Conservation (phyloP, 2,329 filamentous ascomycete genomes). For the Pezicula neosporulosa region DNA sequence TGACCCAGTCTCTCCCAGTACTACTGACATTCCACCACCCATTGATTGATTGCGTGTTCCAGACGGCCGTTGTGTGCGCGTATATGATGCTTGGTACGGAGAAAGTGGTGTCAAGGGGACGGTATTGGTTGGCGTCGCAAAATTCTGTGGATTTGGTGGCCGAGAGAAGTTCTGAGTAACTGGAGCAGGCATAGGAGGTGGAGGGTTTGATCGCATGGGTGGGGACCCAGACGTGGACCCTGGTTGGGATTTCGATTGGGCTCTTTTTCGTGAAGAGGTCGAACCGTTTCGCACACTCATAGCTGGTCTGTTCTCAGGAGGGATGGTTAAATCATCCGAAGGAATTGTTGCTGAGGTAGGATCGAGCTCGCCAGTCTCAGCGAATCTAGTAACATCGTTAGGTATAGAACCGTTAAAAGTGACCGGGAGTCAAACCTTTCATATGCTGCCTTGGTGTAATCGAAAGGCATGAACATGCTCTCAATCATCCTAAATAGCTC, state of each 20-base stretch:
- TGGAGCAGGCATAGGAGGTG: constrained; percentile 12
- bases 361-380: not conserved
- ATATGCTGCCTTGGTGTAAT: constrained; percentile 83
- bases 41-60: constrained; percentile 24
- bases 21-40: constrained; percentile 80
- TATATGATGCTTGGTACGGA: constrained; percentile 26
- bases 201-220: constrained; percentile 15
- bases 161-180: constrained; percentile 1
- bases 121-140: not conserved
- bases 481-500: constrained; percentile 94
- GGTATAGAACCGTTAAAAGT: not conserved
- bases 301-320: constrained; percentile 3
- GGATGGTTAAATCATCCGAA: not conserved
- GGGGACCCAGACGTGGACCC: constrained; percentile 23
- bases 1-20: constrained; percentile 81
- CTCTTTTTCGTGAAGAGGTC: constrained; percentile 14
- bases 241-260: constrained; percentile 21
- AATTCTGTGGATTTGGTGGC: constrained; percentile 2
- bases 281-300: constrained; percentile 9
- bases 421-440: constrained; percentile 53
- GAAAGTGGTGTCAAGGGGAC: constrained; percentile 15
- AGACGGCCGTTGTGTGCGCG: constrained; percentile 16
- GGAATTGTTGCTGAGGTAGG: constrained; percentile 1
- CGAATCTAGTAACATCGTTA: constrained; percentile 21
- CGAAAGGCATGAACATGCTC: constrained; percentile 88